phyloP scores from a whole-genome alignment of 140 eudicot genomes.

The Flaveria floridana region DNA sequence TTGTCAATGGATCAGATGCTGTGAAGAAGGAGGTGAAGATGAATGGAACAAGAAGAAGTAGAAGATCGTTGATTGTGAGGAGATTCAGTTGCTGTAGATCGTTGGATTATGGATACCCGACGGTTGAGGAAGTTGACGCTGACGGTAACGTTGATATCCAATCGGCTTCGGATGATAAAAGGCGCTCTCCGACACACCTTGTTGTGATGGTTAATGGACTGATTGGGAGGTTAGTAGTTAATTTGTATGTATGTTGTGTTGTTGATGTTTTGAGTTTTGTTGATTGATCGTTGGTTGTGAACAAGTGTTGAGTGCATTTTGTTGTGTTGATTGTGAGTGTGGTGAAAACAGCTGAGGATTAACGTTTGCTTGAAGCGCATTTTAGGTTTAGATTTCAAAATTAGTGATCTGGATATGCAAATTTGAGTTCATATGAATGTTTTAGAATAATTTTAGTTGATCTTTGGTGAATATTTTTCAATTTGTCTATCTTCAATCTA shows the following conservation, averaged over 20 bases:
- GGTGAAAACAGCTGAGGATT: neutral
- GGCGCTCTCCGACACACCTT: constrained; percentile 53
- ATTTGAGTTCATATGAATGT: neutral
- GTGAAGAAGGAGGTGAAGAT: constrained; percentile 17
- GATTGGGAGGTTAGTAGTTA: constrained; percentile 63
- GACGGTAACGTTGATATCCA: constrained; percentile 58
- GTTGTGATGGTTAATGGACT: constrained; percentile 82
- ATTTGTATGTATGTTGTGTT: neutral
- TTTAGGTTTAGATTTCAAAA: neutral
- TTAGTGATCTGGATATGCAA: neutral
- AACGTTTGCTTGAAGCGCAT: neutral
- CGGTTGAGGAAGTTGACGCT: constrained; percentile 45
- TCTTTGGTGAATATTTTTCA: neutral
- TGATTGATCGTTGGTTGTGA: neutral
- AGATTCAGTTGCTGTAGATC: constrained; percentile 57
- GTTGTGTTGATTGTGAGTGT: neutral
- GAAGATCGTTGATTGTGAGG: constrained; percentile 8
- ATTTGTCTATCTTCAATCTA: neutral
- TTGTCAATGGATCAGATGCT: constrained; percentile 11
- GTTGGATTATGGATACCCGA: constrained; percentile 43
- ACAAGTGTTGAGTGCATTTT: neutral
- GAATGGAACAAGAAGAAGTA: constrained; percentile 8
- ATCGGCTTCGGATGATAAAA: constrained; percentile 39
- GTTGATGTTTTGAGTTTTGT: neutral
- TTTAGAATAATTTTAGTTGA: neutral